Evolutionary conservation across 148 eudicot genomes (phyloP).

Genomic region (Amaranthus cruentus): DNA sequence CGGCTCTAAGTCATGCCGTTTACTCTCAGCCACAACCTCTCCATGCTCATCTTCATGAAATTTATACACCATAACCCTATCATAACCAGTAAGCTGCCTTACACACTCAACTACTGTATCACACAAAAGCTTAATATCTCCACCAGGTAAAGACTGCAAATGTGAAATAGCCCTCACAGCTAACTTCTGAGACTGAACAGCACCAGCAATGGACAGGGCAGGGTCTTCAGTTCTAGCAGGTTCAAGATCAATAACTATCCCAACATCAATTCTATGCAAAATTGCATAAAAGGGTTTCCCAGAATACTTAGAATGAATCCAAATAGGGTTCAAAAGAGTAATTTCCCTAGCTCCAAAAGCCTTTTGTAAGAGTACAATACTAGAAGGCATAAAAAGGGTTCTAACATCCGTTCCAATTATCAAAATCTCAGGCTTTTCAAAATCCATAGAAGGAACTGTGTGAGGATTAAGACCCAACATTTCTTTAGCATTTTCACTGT

Average conservation of each 20-base stretch:
- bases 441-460: conserved; percentile 45
- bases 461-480: conserved; percentile 56
- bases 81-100: conserved; percentile 86
- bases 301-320: conserved; percentile 71
- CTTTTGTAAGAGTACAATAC: conserved; percentile 45
- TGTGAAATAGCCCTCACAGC: conserved; percentile 79
- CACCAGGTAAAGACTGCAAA: conserved; percentile 85
- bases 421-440: conserved; percentile 38
- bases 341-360: conserved; percentile 74
- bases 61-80: conserved; percentile 91
- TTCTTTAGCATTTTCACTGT: conserved; percentile 64
- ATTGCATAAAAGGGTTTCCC: conserved; percentile 87
- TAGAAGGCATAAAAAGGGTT: conserved; percentile 52
- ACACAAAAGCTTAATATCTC: conserved; percentile 77
- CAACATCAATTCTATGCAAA: conserved; percentile 91
- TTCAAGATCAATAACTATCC: conserved; percentile 85
- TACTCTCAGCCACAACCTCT: conserved; percentile 86
- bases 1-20: conserved; percentile 68
- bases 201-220: conserved; percentile 81
- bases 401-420: conserved; percentile 65
- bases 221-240: conserved; percentile 87
- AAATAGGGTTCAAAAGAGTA: conserved; percentile 68
- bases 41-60: conserved; percentile 99
- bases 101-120: conserved; percentile 81
- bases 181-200: conserved; percentile 93